Percentiles rank a stretch among this genome's conserved stretches.
phyloP scores from a whole-genome alignment of 2,329 filamentous ascomycete genomes.

The Colletotrichum sp. region DNA sequence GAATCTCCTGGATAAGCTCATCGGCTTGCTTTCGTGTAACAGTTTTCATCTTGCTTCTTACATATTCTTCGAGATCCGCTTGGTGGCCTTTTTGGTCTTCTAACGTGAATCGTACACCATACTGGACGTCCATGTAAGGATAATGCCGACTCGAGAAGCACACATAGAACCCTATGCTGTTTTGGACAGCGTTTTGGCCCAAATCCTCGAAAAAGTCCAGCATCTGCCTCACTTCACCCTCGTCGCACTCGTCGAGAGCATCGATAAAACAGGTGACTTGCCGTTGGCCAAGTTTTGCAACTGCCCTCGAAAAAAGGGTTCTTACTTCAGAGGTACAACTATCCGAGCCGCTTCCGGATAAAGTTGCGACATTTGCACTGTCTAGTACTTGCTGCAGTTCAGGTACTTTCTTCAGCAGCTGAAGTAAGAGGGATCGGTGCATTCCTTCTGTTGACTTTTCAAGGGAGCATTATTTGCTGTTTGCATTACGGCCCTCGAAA shows the following conservation, averaged over 20 bases:
- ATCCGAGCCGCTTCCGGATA: too few species aligned
- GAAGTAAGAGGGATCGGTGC: constrained; percentile 15
- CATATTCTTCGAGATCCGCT: constrained; percentile 27
- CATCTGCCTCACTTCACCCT: constrained; percentile 46
- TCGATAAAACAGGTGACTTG: constrained; percentile 37
- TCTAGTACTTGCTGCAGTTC: neutral
- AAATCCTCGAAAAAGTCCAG: constrained; percentile 46
- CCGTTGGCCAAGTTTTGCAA: neutral
- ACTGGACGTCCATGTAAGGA: constrained; percentile 27
- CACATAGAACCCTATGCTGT: constrained; percentile 28
- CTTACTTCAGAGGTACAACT: neutral
- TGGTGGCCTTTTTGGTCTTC: constrained; percentile 30
- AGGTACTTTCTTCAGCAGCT: neutral
- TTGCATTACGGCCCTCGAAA: constrained; percentile 14
- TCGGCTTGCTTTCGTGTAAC: neutral
- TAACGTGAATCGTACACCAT: constrained; percentile 21
- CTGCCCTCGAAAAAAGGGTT: neutral
- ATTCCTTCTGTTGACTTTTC: constrained; percentile 10
- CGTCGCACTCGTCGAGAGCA: constrained; percentile 54
- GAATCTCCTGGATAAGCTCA: constrained; percentile 23
- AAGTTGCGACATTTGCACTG: too few species aligned
- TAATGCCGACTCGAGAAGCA: constrained; percentile 56
- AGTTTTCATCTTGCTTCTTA: constrained; percentile 4
- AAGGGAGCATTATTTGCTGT: constrained; percentile 1
- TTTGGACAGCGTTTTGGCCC: constrained; percentile 7